A percentile compares a stretch with the other conserved stretches of the same genome.
Conservation (phyloP, 345 rosid species). For the Acer campestre region DNA sequence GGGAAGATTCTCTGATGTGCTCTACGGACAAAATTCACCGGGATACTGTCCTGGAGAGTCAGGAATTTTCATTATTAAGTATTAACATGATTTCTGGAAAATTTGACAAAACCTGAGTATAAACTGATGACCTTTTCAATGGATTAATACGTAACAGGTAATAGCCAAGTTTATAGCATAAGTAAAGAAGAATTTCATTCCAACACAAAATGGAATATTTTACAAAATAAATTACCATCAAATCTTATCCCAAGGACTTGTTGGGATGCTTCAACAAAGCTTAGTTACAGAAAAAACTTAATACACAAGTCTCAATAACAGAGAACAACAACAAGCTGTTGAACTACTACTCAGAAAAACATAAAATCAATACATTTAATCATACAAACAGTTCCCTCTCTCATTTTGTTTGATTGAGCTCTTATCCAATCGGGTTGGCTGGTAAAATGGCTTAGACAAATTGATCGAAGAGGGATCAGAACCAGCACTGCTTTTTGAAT, state of each 20-base stretch:
- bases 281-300: constrained; percentile 7
- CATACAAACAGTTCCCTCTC: constrained; percentile 21
- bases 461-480: constrained; percentile 48
- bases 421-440: constrained; percentile 41
- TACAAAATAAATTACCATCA: constrained; percentile 14
- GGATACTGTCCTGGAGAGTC: too few species aligned
- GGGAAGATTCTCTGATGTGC: too few species aligned
- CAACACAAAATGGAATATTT: constrained; percentile 7
- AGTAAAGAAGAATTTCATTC: background rate
- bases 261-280: constrained; percentile 1
- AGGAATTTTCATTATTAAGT: too few species aligned
- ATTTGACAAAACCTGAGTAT: too few species aligned
- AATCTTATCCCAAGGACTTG: constrained; percentile 1
- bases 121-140: too few species aligned
- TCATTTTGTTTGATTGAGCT: constrained; percentile 26
- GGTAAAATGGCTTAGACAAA: constrained; percentile 54
- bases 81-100: too few species aligned
- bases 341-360: constrained; percentile 31
- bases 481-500: constrained; percentile 38
- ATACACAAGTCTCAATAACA: constrained; percentile 20
- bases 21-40: too few species aligned
- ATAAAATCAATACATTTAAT: constrained; percentile 21
- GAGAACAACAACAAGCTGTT: constrained; percentile 72
- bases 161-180: background rate
- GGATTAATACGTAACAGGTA: too few species aligned